A percentile compares a stretch with the other conserved stretches of the same genome.
phyloP scores from a whole-genome alignment of 371 early-diverging fungal species.

The Apophysomyces elegans region DNA sequence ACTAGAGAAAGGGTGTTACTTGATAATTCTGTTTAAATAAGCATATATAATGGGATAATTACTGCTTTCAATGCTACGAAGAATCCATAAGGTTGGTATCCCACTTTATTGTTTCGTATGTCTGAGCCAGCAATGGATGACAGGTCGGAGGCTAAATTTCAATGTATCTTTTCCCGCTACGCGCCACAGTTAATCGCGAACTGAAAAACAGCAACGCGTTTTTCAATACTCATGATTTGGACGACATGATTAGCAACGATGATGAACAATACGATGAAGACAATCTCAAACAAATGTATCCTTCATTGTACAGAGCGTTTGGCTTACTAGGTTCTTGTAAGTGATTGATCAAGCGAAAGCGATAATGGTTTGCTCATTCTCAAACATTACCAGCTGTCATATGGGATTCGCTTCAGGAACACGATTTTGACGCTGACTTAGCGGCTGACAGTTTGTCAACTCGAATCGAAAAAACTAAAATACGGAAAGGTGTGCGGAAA shows the following conservation, averaged over 20 bases:
- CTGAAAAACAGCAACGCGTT: too few relatives aligned
- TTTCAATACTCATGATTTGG: too few relatives aligned
- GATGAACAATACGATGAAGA: slow-evolving; percentile 9
- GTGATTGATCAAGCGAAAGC: not conserved
- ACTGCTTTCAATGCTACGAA: too few relatives aligned
- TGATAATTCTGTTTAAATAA: too few relatives aligned
- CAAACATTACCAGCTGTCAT: not conserved
- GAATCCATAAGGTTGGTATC: too few relatives aligned
- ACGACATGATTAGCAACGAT: not conserved
- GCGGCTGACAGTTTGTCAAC: not conserved
- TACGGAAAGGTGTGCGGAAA: not conserved
- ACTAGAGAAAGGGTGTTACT: too few relatives aligned
- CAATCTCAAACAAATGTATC: not conserved
- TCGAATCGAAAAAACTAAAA: not conserved
- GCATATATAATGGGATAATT: too few relatives aligned
- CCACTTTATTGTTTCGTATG: too few relatives aligned
- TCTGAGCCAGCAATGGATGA: too few relatives aligned
- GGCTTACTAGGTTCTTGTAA: not conserved
- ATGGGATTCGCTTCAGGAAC: not conserved
- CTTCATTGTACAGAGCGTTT: not conserved
- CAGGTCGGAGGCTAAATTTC: too few relatives aligned
- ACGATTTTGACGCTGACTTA: not conserved
- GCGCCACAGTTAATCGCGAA: too few relatives aligned
- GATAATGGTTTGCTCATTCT: not conserved
- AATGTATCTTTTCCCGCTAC: too few relatives aligned